Evolutionary conservation across 768 basidiomycete species (phyloP).

Genomic region (Amanita muscaria): DNA sequence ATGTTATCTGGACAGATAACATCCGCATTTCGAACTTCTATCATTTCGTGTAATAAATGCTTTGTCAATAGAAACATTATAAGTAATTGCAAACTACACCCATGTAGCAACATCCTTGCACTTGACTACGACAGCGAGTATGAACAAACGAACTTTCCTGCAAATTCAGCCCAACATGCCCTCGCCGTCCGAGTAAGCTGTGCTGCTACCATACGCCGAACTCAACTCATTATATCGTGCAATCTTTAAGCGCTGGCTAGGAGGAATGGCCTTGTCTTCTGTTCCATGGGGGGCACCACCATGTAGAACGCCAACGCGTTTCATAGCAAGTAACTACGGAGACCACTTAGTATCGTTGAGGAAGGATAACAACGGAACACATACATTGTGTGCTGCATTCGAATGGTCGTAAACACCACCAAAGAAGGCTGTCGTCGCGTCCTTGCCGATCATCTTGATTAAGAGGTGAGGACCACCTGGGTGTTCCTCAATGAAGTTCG

Average conservation of each 20-base stretch:
- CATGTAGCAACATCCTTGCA: too few relatives aligned
- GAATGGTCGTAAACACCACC: slow-evolving; percentile 88
- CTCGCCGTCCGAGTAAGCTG: slow-evolving; percentile 51
- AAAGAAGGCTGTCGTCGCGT: slow-evolving; percentile 91
- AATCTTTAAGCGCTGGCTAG: slow-evolving; percentile 64
- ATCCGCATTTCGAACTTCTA: too few relatives aligned
- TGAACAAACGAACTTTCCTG: too few relatives aligned
- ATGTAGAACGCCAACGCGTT: slow-evolving; percentile 55
- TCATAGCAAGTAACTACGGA: slow-evolving; percentile 51
- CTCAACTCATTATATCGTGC: slow-evolving; percentile 54
- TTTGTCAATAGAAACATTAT: too few relatives aligned
- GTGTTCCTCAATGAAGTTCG: slow-evolving; percentile 80
- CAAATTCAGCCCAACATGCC: slow-evolving; percentile 22
- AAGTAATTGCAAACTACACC: too few relatives aligned
- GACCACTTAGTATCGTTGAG: slow-evolving; percentile 4
- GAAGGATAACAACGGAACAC: slow-evolving; percentile 15
- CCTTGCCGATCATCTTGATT: slow-evolving; percentile 79
- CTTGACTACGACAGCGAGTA: too few relatives aligned
- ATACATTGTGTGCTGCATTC: slow-evolving; percentile 78
- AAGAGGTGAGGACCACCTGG: slow-evolving; percentile 85
- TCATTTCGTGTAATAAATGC: too few relatives aligned
- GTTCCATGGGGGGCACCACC: slow-evolving; percentile 50
- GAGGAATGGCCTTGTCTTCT: slow-evolving; percentile 60
- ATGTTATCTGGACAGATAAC: too few relatives aligned
- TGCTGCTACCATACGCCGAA: slow-evolving; percentile 44